Base-by-base conservation (phyloP, 148 eudicot genomes). In the Camellia lanceoleosa region DNA sequence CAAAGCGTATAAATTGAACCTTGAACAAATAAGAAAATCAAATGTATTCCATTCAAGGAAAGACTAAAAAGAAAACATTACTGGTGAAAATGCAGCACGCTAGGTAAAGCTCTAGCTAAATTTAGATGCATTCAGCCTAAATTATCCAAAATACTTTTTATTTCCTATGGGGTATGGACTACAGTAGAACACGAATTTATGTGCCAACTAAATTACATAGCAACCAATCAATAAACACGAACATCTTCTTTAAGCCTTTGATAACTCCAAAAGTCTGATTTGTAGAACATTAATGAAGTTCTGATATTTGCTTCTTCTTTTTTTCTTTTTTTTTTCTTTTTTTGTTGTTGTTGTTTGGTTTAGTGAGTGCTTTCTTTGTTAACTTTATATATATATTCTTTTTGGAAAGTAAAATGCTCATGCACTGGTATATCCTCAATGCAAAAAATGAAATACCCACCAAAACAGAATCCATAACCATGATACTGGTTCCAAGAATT, bases 11-110 rank as follows among this genome's bases (percentile, higher is more conserved):
- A 58, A 30, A 13, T 9, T 38, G 61, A 70, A 47, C 10, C 7
- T 75, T n/a, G 7, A 52, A 42, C 18, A 20, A 9, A 12, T 71
- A 11, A 43, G 23, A 54, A 54, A 69, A 20, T 5, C 42, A 18
- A 68, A 41, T 12, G 5, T 18, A 18, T 66, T 18, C 4, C 19
- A 49, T n/a, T 12, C 42, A 47, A 73, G 10, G 5, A 15, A 73
- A 49, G 16, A 55, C 51, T 61, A 30, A 78, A 66, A 67, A 52
- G 60, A 77, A 67, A 66, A 38, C 64, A 66, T 14, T 44, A 51
- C 18, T 41, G 15, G 8, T 15, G 20, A 55, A 43, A 68, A 4
- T 43, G 52, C 54, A 67, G 3, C 49, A 18, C n/a, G 8, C 20
- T 12, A 77, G 18, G 54, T 23, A 23, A 76, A 64, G 70, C 60